These are phyloP conservation scores for Coleophoma crateriformis DNA, from an alignment of 2,329 filamentous ascomycete species.

Conservation along the genomic window DNA sequence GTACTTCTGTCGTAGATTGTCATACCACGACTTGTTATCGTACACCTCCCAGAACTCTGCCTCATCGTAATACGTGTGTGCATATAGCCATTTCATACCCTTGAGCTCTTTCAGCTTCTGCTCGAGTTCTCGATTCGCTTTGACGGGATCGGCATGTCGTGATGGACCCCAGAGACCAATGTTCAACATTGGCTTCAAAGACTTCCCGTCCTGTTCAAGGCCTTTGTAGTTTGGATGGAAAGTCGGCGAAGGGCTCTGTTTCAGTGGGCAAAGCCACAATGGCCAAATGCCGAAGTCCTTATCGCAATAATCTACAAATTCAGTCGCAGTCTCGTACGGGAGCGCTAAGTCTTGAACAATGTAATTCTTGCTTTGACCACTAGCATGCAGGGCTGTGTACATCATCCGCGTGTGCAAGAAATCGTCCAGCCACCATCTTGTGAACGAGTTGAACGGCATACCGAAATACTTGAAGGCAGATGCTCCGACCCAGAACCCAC, in stretches of 20 bases:
- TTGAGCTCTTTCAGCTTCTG: constrained; percentile 61
- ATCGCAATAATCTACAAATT: constrained; percentile 48
- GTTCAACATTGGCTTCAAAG: constrained; percentile 46
- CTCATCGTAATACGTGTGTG: constrained; percentile 77
- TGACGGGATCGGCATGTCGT: constrained; percentile 52
- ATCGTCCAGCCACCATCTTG: constrained; percentile 51
- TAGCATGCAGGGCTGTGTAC: constrained; percentile 57
- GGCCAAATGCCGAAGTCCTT: constrained; percentile 42
- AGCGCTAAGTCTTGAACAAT: constrained; percentile 60
- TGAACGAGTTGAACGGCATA: constrained; percentile 53
- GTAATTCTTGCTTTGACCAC: constrained; percentile 47
- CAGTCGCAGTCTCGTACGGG: constrained; percentile 42
- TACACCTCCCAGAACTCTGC: constrained; percentile 65
- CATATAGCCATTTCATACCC: constrained; percentile 84
- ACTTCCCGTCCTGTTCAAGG: constrained; percentile 19
- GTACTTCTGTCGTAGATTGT: constrained; percentile 57
- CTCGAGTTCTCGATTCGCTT: constrained; percentile 67
- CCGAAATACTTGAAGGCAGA: constrained; percentile 57
- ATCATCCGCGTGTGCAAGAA: constrained; percentile 57
- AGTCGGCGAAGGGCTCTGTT: constrained; percentile 25
- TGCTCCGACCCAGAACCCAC: constrained; percentile 58
- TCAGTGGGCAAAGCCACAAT: constrained; percentile 52
- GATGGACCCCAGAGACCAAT: constrained; percentile 72
- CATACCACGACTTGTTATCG: constrained; percentile 49
- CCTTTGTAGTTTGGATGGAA: constrained; percentile 24